Evolutionary conservation across 2,329 filamentous ascomycete species (phyloP).

Genomic region (Paraconiothyrium brasiliense): DNA sequence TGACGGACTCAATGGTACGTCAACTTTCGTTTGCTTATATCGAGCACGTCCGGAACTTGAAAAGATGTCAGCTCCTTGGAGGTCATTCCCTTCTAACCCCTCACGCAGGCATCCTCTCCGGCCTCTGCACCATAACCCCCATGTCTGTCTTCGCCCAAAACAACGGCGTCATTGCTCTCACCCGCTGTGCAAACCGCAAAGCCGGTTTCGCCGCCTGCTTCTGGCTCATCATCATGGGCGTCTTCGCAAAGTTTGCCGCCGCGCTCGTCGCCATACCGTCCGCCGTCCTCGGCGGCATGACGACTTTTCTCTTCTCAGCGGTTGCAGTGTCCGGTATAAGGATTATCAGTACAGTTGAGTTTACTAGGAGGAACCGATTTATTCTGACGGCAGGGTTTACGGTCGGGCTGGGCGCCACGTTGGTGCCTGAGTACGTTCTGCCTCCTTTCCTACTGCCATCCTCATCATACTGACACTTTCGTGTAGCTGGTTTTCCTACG

Average conservation of each 20-base stretch:
- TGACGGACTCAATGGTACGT: conserved; percentile 72
- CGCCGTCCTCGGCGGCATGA: conserved; percentile 61
- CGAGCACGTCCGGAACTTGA: too few relatives aligned
- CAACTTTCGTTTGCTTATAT: too few relatives aligned
- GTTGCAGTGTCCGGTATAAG: conserved; percentile 81
- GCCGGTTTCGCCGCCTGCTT: conserved; percentile 81
- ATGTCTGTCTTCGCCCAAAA: conserved; percentile 86
- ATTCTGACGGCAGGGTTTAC: conserved; percentile 79
- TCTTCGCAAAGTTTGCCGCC: conserved; percentile 85
- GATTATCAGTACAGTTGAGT: conserved; percentile 75
- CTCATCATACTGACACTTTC: neutral
- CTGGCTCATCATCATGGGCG: conserved; percentile 81
- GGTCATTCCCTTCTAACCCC: neutral
- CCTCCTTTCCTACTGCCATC: neutral
- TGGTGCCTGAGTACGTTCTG: conserved; percentile 53
- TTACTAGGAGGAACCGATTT: conserved; percentile 83
- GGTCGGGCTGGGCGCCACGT: conserved; percentile 69
- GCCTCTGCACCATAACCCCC: conserved; percentile 80
- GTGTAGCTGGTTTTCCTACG: conserved; percentile 69
- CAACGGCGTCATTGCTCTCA: conserved; percentile 84
- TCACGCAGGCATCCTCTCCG: conserved; percentile 67
- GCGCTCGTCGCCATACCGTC: conserved; percentile 78
- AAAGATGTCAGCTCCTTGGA: too few relatives aligned
- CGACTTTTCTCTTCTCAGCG: conserved; percentile 80
- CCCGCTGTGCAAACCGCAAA: conserved; percentile 80